Conservation (phyloP, 2,329 filamentous ascomycete genomes). For the Sporothrix sp. region DNA sequence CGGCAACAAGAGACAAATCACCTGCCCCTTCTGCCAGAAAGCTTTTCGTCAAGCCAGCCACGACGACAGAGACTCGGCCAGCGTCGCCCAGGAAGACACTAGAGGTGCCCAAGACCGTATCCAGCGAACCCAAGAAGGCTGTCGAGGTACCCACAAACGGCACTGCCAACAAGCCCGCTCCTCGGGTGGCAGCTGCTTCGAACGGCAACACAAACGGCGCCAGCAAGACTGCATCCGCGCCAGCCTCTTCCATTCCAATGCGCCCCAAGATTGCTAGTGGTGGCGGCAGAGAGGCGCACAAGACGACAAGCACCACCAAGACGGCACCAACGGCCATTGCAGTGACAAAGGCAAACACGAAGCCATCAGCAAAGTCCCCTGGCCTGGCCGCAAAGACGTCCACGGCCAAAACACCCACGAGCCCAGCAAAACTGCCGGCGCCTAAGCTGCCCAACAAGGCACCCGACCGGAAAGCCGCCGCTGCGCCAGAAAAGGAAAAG, state of each 20-base stretch:
- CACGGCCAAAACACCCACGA: slow-evolving; percentile 30
- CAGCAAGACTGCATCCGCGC: background rate
- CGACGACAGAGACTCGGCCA: background rate
- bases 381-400: slow-evolving; percentile 17
- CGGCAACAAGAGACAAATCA: background rate
- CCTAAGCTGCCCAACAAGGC: slow-evolving; percentile 23
- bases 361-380: slow-evolving; percentile 29
- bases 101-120: background rate
- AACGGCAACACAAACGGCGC: background rate
- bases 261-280: background rate
- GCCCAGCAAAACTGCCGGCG: slow-evolving; percentile 23
- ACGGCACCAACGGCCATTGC: slow-evolving; percentile 25
- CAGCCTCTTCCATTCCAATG: background rate
- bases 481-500: slow-evolving; percentile 2
- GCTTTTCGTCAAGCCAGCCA: background rate
- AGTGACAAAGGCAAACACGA: slow-evolving; percentile 26
- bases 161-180: background rate
- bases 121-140: background rate
- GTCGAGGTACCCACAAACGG: background rate
- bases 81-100: slow-evolving; percentile 2
- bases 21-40: background rate
- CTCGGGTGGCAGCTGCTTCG: background rate
- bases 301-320: slow-evolving; percentile 6
- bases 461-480: slow-evolving; percentile 26
- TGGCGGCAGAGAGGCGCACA: background rate